phyloP scores from a whole-genome alignment of 192 early-diverging fungal genomes.

The Obelidium mucronatum region DNA sequence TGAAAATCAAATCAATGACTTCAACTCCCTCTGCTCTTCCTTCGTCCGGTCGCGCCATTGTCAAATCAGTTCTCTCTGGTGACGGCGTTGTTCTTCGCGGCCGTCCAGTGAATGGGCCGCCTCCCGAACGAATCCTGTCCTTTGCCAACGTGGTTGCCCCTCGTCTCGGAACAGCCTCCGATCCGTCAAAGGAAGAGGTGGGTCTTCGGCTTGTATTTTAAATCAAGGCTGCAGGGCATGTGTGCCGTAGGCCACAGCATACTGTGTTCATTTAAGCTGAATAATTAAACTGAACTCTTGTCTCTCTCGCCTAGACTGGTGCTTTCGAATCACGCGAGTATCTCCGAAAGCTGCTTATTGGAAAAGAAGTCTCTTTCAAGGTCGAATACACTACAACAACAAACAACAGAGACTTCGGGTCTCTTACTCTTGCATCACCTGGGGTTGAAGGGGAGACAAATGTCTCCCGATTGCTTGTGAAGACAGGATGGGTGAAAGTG shows the following conservation, averaged over 20 bases:
- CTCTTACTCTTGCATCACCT: constrained; percentile 50
- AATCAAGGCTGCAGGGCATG: background rate
- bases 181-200: constrained; percentile 88
- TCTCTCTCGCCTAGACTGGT: constrained; percentile 37
- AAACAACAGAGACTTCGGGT: constrained; percentile 67
- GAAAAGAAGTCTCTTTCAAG: constrained; percentile 87
- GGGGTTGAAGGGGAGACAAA: constrained; percentile 64
- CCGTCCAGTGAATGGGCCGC: constrained; percentile 80
- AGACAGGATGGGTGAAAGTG: constrained; percentile 89
- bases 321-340: constrained; percentile 91
- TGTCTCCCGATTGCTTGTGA: constrained; percentile 75
- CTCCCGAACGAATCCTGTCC: constrained; percentile 84
- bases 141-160: constrained; percentile 86
- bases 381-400: constrained; percentile 78
- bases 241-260: too few species aligned
- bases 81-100: constrained; percentile 92
- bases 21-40: constrained; percentile 33
- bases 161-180: constrained; percentile 76
- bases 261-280: too few species aligned
- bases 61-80: constrained; percentile 91
- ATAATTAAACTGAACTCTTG: background rate
- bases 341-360: constrained; percentile 83
- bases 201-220: background rate
- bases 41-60: constrained; percentile 64
- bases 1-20: too few species aligned